These are phyloP conservation scores for Entomortierella lignicola DNA, from an alignment of 192 early-diverging fungal genomes.

Conservation along the genomic window DNA sequence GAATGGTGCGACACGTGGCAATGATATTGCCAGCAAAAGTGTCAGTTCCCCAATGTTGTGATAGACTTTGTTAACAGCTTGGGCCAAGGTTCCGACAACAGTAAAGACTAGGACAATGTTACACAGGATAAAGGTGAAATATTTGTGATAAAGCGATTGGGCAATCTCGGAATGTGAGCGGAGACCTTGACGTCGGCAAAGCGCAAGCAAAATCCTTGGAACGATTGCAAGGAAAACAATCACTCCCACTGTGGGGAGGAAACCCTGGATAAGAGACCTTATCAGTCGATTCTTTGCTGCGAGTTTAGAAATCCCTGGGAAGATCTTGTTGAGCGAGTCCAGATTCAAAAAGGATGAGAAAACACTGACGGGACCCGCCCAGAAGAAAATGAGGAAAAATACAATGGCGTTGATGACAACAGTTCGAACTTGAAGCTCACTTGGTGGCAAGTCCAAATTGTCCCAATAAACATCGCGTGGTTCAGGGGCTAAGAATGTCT, in stretches of 20 bases:
- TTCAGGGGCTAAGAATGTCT: constrained; percentile 75
- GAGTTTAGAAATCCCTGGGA: constrained; percentile 67
- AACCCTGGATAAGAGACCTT: constrained; percentile 72
- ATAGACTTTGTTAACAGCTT: constrained; percentile 72
- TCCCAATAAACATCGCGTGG: constrained; percentile 84
- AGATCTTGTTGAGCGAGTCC: constrained; percentile 65
- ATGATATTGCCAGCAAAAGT: constrained; percentile 70
- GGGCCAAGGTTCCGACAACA: constrained; percentile 74
- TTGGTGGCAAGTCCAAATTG: constrained; percentile 71
- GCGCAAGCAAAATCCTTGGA: constrained; percentile 71
- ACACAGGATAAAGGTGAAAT: constrained; percentile 80
- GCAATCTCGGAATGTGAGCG: constrained; percentile 49
- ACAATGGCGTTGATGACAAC: constrained; percentile 66
- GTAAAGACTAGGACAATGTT: constrained; percentile 84
- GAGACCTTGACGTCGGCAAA: constrained; percentile 40
- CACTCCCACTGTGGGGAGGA: constrained; percentile 78
- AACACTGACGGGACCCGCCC: constrained; percentile 75
- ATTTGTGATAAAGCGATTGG: constrained; percentile 58
- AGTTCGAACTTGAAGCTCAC: constrained; percentile 65
- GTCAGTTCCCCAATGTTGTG: constrained; percentile 71
- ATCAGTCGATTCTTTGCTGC: constrained; percentile 63
- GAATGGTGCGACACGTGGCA: constrained; percentile 80
- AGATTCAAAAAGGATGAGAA: constrained; percentile 75
- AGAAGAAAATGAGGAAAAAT: constrained; percentile 77
- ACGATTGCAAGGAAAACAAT: constrained; percentile 76